Evolutionary conservation across 768 basidiomycete species (phyloP).

Genomic region (Mrakia blollopis): DNA sequence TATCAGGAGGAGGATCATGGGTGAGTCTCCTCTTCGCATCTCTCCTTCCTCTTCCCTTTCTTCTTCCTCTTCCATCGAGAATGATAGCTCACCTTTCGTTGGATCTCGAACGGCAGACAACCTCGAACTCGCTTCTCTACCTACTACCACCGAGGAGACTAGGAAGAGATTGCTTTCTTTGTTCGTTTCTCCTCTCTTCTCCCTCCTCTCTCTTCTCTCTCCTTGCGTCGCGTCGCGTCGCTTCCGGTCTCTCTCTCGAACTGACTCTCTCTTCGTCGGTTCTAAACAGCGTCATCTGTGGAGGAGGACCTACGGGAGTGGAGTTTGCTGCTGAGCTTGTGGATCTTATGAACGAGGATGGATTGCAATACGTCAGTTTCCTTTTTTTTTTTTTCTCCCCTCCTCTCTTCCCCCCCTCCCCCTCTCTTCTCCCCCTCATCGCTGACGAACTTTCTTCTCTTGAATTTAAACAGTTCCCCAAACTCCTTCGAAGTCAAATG

Average conservation of each 20-base stretch:
- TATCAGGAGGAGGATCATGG: conserved; percentile 81
- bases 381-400: too few relatives aligned
- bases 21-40: conserved; percentile 52
- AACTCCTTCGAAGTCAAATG: conserved; percentile 77
- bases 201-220: too few relatives aligned
- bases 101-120: conserved; percentile 11
- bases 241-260: background rate
- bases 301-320: conserved; percentile 54
- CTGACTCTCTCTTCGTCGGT: too few relatives aligned
- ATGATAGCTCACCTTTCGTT: background rate
- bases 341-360: conserved; percentile 95
- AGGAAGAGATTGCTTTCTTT: conserved; percentile 29
- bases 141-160: conserved; percentile 28
- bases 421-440: too few relatives aligned
- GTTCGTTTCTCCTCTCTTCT: background rate
- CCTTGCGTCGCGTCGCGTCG: too few relatives aligned
- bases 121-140: conserved; percentile 29
- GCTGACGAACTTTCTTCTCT: too few relatives aligned
- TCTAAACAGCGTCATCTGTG: conserved; percentile 15
- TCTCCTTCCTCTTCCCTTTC: background rate
- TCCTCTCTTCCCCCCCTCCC: too few relatives aligned
- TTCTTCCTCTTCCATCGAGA: background rate
- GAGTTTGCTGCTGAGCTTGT: conserved; percentile 96
- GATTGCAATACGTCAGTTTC: conserved; percentile 60
- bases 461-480: conserved; percentile 57